These are phyloP conservation scores for Rhizophagus clarus DNA, from an alignment of 192 early-diverging fungal species.

Conservation along the genomic window DNA sequence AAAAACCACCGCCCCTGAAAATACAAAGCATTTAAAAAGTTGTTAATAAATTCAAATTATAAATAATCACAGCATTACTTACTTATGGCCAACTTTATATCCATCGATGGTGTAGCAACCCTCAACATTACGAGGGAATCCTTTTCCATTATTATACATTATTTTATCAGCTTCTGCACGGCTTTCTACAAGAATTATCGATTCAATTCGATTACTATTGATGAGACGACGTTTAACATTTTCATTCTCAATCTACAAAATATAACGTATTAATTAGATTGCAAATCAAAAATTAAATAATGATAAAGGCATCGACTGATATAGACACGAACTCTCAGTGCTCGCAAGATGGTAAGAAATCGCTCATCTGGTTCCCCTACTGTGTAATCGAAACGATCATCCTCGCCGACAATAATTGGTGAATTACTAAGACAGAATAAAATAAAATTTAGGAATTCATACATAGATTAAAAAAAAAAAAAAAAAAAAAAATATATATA, in stretches of 20 bases:
- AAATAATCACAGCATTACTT: slow-evolving; percentile 32
- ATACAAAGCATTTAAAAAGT: neutral
- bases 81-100: slow-evolving; percentile 59
- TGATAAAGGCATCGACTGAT: neutral
- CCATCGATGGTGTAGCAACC: slow-evolving; percentile 62
- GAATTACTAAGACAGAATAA: slow-evolving; percentile 30
- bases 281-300: neutral
- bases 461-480: neutral
- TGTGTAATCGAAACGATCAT: slow-evolving; percentile 71
- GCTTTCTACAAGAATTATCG: slow-evolving; percentile 65
- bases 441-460: neutral
- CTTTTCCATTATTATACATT: slow-evolving; percentile 46
- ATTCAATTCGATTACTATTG: slow-evolving; percentile 66
- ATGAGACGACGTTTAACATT: slow-evolving; percentile 77
- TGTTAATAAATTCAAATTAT: neutral
- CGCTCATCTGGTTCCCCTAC: slow-evolving; percentile 59
- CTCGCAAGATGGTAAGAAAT: slow-evolving; percentile 67
- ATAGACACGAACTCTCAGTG: slow-evolving; percentile 42
- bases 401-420: slow-evolving; percentile 61
- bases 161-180: slow-evolving; percentile 55
- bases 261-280: neutral
- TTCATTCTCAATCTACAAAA: slow-evolving; percentile 61
- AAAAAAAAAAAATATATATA: too few relatives aligned
- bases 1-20: slow-evolving; percentile 39
- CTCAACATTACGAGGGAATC: slow-evolving; percentile 63